A percentile compares a stretch with the other conserved stretches of the same genome.
Conservation (phyloP, 345 rosid genomes). For the Hibiscus mutabilis region DNA sequence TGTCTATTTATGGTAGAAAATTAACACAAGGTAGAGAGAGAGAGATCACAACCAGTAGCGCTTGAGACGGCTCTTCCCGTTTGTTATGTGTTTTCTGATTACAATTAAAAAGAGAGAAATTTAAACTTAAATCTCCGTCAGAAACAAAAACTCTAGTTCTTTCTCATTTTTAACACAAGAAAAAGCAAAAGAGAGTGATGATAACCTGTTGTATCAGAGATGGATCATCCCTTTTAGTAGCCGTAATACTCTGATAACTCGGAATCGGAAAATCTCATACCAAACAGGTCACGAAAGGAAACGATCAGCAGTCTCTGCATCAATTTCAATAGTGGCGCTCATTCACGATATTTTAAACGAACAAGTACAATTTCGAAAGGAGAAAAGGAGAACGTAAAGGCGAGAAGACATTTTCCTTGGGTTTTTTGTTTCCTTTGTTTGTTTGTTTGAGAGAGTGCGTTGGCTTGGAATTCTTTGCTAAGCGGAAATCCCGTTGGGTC, state of each 20-base stretch:
- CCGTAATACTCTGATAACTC: conserved; percentile 30
- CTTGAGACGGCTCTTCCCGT: background rate
- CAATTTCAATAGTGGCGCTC: background rate
- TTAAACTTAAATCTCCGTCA: background rate
- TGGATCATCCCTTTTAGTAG: conserved; percentile 41
- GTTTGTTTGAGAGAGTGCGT: background rate
- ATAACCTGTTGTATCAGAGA: background rate
- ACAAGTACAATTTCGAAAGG: background rate
- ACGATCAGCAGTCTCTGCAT: conserved; percentile 1
- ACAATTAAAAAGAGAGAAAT: background rate
- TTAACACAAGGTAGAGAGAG: background rate
- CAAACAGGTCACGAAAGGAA: background rate
- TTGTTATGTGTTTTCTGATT: background rate
- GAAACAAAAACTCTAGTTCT: background rate
- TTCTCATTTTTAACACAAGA: background rate
- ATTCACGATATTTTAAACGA: background rate
- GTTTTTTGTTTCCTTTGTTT: background rate
- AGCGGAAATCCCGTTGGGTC: conserved; percentile 31
- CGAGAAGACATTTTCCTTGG: background rate
- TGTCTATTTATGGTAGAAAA: background rate
- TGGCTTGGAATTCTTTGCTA: conserved; percentile 13
- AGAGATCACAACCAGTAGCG: background rate
- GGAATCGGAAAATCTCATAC: conserved; percentile 18
- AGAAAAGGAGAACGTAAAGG: conserved; percentile 12
- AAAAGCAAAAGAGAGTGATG: background rate